These are phyloP conservation scores for Chrysoporthe cubensis DNA, from an alignment of 2,329 filamentous ascomycete genomes.

Conservation along the genomic window DNA sequence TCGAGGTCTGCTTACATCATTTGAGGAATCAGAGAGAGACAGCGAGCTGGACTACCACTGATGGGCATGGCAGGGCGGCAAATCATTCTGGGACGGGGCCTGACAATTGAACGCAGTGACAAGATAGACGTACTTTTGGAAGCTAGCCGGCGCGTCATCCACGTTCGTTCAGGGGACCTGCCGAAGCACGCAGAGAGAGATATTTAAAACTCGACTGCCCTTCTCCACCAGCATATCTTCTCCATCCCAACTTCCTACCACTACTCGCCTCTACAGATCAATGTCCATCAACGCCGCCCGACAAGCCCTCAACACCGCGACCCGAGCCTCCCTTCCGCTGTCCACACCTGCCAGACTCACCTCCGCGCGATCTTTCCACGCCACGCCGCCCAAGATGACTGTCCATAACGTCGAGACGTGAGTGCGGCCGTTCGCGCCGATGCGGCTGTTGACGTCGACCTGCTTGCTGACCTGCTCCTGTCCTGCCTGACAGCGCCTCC, in stretches of 20 bases:
- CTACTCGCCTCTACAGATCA: not conserved
- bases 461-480: not conserved
- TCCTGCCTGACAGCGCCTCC: conserved; percentile 26
- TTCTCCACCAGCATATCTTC: conserved; percentile 7
- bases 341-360: conserved; percentile 29
- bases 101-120: not conserved
- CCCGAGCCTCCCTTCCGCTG: conserved; percentile 22
- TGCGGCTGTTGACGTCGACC: not conserved
- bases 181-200: not conserved
- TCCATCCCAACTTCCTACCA: not conserved
- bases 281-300: conserved; percentile 24
- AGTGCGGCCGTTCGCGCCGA: conserved; percentile 29
- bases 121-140: conserved; percentile 18
- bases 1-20: conserved; percentile 24
- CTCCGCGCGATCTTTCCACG: conserved; percentile 42
- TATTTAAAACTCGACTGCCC: not conserved
- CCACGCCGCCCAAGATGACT: conserved; percentile 47
- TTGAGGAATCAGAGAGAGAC: not conserved
- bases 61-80: not conserved
- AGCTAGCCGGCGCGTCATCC: conserved; percentile 9
- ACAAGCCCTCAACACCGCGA: conserved; percentile 28
- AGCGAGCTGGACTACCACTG: not conserved
- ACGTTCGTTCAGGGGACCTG: too few relatives aligned
- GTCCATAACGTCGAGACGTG: conserved; percentile 46
- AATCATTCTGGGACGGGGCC: not conserved